These are phyloP conservation scores for Russula sp. DNA, from an alignment of 768 basidiomycete species.

Conservation along the genomic window DNA sequence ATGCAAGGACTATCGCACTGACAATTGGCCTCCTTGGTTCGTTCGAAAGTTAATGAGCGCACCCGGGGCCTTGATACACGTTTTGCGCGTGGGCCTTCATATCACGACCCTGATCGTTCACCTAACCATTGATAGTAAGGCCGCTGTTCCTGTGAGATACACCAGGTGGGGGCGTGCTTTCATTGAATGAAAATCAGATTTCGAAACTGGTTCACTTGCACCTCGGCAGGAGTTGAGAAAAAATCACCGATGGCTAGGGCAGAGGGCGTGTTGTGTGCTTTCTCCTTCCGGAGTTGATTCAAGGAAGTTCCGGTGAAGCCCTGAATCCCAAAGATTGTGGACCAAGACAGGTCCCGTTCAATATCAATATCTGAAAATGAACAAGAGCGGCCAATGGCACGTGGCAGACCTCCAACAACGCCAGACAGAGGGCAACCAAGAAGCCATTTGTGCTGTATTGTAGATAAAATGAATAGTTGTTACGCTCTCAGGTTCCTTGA, in stretches of 20 bases:
- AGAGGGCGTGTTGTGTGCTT: background rate
- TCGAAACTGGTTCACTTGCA: conserved; percentile 5
- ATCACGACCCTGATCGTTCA: conserved; percentile 1
- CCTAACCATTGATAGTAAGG: conserved; percentile 18
- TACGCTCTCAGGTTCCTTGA: conserved; percentile 6
- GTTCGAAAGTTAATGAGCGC: conserved; percentile 4
- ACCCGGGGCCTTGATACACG: conserved; percentile 3
- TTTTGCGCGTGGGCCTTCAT: background rate
- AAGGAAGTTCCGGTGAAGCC: conserved; percentile 11
- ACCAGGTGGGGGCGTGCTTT: background rate
- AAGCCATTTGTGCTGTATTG: background rate
- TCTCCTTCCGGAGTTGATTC: conserved; percentile 5
- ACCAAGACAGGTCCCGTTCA: background rate
- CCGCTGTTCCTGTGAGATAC: background rate
- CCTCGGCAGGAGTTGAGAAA: conserved; percentile 2
- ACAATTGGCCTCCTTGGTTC: conserved; percentile 6
- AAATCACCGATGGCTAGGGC: background rate
- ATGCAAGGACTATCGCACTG: background rate
- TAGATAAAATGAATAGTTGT: background rate
- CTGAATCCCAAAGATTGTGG: background rate
- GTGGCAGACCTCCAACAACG: background rate
- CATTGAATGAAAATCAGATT: background rate
- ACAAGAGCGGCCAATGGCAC: background rate
- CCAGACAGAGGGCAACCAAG: background rate
- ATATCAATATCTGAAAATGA: conserved; percentile 1